phyloP scores from a whole-genome alignment of 306 rosid genomes.

The Cicer arietinum region DNA sequence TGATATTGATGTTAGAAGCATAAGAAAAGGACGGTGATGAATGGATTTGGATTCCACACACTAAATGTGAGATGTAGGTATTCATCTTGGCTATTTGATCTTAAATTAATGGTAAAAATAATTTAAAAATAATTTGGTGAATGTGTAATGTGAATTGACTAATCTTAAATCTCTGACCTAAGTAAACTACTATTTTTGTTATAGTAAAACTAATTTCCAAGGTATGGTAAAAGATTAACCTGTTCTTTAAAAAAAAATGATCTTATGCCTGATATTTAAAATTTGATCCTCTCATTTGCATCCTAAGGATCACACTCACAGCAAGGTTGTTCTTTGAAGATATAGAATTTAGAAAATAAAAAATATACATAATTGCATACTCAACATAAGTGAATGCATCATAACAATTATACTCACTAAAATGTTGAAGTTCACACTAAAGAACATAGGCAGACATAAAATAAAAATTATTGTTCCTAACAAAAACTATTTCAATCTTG shows the following conservation, averaged over 20 bases:
- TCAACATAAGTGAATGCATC: slow-evolving; percentile 32
- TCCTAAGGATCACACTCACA: background rate
- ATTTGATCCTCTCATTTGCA: slow-evolving; percentile 1
- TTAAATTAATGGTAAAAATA: no score
- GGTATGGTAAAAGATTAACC: background rate
- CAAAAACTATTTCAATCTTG: background rate
- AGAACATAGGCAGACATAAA: background rate
- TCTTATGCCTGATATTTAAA: background rate
- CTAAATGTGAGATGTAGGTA: no score
- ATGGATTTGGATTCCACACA: no score
- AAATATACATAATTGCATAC: slow-evolving; percentile 22
- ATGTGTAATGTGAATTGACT: no score
- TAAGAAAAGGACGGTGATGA: no score
- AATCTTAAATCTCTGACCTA: background rate
- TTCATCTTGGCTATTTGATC: no score
- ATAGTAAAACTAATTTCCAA: background rate
- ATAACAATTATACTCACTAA: no score
- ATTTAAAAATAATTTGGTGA: no score
- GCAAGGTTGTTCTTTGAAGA: slow-evolving; percentile 9
- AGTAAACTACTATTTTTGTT: background rate
- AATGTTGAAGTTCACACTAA: background rate
- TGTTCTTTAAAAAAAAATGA: background rate
- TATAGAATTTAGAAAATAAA: slow-evolving; percentile 20
- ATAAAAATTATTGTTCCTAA: background rate
- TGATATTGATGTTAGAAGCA: no score